Conservation (phyloP, 768 basidiomycete species). For the Cyathus striatus region DNA sequence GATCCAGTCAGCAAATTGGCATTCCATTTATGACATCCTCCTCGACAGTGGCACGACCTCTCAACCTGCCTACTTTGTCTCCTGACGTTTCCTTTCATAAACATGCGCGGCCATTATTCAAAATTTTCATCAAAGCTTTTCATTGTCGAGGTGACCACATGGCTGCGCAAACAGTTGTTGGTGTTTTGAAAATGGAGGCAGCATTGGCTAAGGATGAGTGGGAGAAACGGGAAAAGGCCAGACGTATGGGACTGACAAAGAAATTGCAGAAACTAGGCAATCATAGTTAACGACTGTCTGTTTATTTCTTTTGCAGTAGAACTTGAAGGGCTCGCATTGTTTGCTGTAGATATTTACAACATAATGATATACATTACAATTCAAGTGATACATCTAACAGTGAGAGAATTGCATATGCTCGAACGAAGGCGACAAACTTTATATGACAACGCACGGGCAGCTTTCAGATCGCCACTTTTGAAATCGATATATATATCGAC, state of each 20-base stretch:
- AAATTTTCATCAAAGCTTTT: conserved; percentile 68
- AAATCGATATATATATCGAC: too few relatives aligned
- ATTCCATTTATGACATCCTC: conserved; percentile 43
- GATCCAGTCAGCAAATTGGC: conserved; percentile 18
- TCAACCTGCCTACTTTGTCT: conserved; percentile 32
- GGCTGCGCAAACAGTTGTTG: conserved; percentile 49
- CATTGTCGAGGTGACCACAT: conserved; percentile 46
- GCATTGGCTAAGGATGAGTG: conserved; percentile 17
- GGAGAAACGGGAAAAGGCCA: conserved; percentile 24
- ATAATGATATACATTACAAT: too few relatives aligned
- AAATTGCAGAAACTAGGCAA: too few relatives aligned
- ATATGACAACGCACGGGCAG: too few relatives aligned
- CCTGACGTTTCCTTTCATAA: conserved; percentile 44
- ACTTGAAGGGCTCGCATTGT: too few relatives aligned
- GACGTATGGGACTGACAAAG: conserved; percentile 24
- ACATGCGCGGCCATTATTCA: conserved; percentile 67
- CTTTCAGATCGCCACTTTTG: too few relatives aligned
- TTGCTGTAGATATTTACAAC: too few relatives aligned
- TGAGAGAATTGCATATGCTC: too few relatives aligned
- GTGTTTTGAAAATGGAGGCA: conserved; percentile 47
- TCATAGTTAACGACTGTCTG: too few relatives aligned
- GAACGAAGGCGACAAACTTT: too few relatives aligned
- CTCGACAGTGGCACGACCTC: conserved; percentile 3
- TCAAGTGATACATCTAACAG: too few relatives aligned
- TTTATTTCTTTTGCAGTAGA: too few relatives aligned